A percentile compares a stretch with the other conserved stretches of the same genome.
Evolutionary conservation across 2,329 filamentous ascomycete species (phyloP).

Genomic region (Trichoderma hamatum): DNA sequence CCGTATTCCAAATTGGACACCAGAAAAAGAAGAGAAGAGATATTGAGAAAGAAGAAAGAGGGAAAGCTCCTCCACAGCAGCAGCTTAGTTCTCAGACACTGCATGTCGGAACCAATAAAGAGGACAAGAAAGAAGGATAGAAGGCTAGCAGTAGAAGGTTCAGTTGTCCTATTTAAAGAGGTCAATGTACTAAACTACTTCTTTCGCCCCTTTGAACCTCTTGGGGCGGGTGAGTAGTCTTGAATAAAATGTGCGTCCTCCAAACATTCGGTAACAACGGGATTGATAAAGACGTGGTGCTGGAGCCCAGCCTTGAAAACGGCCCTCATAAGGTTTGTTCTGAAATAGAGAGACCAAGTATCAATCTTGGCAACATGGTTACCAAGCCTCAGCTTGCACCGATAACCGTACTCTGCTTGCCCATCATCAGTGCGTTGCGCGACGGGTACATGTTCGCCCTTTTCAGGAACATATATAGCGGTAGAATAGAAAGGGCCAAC

Average conservation of each 20-base stretch:
- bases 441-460: conserved; percentile 48
- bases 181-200: conserved; percentile 18
- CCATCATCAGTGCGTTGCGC: conserved; percentile 47
- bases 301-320: conserved; percentile 52
- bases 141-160: neutral
- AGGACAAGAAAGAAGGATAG: neutral
- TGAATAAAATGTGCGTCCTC: conserved; percentile 43
- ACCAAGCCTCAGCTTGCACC: conserved; percentile 54
- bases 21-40: neutral
- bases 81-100: neutral
- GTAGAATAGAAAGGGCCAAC: conserved; percentile 59
- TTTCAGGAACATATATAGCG: conserved; percentile 45
- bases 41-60: neutral
- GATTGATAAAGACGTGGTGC: conserved; percentile 44
- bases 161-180: neutral
- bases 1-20: neutral
- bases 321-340: conserved; percentile 52
- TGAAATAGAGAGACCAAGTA: conserved; percentile 54
- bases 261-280: conserved; percentile 44
- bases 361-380: conserved; percentile 51
- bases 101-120: neutral
- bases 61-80: neutral
- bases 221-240: conserved; percentile 27
- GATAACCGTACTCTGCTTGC: conserved; percentile 55
- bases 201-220: conserved; percentile 31